Percentiles rank a stretch among this genome's conserved stretches.
Evolutionary conservation across 2,329 filamentous ascomycete genomes (phyloP).

Genomic region (Fusarium veterinarium): DNA sequence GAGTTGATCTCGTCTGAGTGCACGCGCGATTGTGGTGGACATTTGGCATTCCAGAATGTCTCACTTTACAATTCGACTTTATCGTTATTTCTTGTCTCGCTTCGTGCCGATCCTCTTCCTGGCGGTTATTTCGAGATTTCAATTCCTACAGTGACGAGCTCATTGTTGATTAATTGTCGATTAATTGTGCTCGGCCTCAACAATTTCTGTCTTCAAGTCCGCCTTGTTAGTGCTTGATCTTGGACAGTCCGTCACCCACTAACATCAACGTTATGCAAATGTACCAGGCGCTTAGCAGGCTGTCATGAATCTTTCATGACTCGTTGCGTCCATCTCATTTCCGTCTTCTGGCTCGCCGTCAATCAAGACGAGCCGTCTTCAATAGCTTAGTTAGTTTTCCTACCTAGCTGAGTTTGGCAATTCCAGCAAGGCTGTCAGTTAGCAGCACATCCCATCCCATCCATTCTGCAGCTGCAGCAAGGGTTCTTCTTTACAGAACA

Average conservation of each 20-base stretch:
- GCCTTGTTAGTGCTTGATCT: conserved; percentile 28
- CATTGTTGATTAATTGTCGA: neutral
- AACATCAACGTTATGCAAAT: conserved; percentile 31
- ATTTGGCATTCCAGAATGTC: conserved; percentile 16
- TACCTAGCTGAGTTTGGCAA: conserved; percentile 10
- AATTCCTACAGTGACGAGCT: neutral
- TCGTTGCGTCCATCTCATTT: conserved; percentile 38
- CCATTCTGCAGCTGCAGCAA: neutral
- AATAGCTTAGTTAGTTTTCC: conserved; percentile 28
- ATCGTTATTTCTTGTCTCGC: conserved; percentile 13
- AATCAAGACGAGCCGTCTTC: conserved; percentile 20
- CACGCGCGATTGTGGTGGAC: neutral
- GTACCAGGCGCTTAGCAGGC: conserved; percentile 23
- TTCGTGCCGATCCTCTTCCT: conserved; percentile 28
- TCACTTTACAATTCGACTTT: neutral
- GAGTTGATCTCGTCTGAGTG: conserved; percentile 25
- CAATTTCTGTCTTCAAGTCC: conserved; percentile 4
- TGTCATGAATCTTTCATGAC: conserved; percentile 37
- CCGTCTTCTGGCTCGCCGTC: conserved; percentile 26
- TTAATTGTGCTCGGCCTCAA: neutral
- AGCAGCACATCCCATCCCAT: neutral
- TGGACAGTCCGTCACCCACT: conserved; percentile 32
- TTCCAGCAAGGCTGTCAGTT: conserved; percentile 24
- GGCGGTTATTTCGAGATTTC: neutral
- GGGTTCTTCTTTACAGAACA: neutral